Evolutionary conservation across 345 rosid genomes (phyloP).

Genomic region (Boechera retrofracta): DNA sequence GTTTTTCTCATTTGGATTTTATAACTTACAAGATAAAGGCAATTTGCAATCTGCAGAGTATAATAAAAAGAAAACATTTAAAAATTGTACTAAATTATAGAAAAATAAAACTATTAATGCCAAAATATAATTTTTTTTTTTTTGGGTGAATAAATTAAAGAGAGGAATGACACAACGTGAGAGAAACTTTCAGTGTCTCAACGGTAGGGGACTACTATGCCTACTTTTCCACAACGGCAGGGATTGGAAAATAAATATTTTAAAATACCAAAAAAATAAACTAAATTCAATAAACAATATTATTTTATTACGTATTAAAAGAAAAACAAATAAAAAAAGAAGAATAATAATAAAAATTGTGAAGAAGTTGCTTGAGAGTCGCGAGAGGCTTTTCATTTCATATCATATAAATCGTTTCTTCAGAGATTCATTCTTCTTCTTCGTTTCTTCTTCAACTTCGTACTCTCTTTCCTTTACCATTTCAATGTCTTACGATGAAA

Average conservation of each 20-base stretch:
- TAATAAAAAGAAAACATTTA: background rate
- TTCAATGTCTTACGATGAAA: constrained; percentile 44
- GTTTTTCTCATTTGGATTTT: background rate
- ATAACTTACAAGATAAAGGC: constrained; percentile 28
- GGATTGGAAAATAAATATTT: constrained; percentile 6
- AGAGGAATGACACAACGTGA: constrained; percentile 1
- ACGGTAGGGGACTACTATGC: constrained; percentile 20
- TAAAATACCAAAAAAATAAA: background rate
- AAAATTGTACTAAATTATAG: background rate
- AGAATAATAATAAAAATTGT: background rate
- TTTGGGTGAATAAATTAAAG: too few species aligned
- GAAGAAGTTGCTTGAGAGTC: constrained; percentile 44
- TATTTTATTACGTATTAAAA: background rate
- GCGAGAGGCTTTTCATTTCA: constrained; percentile 44
- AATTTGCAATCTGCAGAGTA: constrained; percentile 13
- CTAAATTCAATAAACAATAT: background rate
- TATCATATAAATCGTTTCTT: constrained; percentile 27
- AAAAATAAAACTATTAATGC: background rate
- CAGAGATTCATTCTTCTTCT: constrained; percentile 25
- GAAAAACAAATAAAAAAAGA: background rate
- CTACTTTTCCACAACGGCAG: constrained; percentile 33
- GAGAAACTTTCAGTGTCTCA: constrained; percentile 20
- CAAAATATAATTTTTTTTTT: background rate
- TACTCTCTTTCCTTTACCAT: background rate
- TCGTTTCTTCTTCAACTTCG: background rate